Conservation (phyloP, 169 alveolate species). For the Eimeria acervulina region DNA sequence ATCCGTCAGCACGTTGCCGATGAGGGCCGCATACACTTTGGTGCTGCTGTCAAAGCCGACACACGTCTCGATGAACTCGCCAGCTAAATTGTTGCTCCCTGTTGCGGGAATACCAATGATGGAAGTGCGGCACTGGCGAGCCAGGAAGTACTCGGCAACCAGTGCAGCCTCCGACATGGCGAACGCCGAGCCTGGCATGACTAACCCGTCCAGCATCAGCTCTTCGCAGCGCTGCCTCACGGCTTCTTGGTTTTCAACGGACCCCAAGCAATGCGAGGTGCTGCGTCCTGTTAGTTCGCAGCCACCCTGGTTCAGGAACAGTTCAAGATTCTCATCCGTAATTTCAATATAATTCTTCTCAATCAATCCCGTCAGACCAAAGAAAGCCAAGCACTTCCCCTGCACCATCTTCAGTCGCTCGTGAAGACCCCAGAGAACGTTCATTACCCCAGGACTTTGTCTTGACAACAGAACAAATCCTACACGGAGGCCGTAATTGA, state of each 20-base stretch:
- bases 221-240: conserved; percentile 84
- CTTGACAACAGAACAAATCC: conserved; percentile 97
- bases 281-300: conserved; percentile 93
- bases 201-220: conserved; percentile 96
- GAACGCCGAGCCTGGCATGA: conserved; percentile 97
- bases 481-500: conserved; percentile 85
- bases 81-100: conserved; percentile 89
- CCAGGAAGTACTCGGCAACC: conserved; percentile 92
- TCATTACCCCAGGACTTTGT: conserved; percentile 98
- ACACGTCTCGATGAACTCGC: conserved; percentile 91
- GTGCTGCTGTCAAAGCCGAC: conserved; percentile 99
- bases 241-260: conserved; percentile 74
- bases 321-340: conserved; percentile 90
- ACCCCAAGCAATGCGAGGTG: conserved; percentile 87
- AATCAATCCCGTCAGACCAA: conserved; percentile 81
- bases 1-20: conserved; percentile 99
- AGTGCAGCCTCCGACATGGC: conserved; percentile 95
- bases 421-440: conserved; percentile 97
- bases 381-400: conserved; percentile 84
- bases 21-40: conserved; percentile 96
- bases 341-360: conserved; percentile 75
- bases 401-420: conserved; percentile 84
- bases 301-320: conserved; percentile 98
- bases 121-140: conserved; percentile 93
- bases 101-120: conserved; percentile 98